A percentile compares a stretch with the other conserved stretches of the same genome.
Evolutionary conservation across 352 stramenopile species (phyloP).

Genomic region (Thraustochytrium sp.): DNA sequence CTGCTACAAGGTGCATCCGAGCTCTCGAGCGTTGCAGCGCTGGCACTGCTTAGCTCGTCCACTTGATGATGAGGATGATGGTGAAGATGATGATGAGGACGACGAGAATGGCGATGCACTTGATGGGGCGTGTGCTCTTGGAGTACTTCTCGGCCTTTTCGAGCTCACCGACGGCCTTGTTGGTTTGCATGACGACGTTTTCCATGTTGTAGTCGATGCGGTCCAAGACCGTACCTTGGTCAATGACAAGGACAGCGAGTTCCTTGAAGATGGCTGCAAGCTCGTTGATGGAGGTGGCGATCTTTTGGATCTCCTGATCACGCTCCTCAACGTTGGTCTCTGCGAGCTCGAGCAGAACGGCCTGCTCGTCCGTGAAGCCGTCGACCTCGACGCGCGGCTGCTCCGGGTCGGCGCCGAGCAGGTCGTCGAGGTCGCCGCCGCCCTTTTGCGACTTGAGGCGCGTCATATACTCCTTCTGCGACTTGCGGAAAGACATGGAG

Average conservation of each 20-base stretch:
- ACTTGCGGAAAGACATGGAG: conserved; percentile 89
- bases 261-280: conserved; percentile 99
- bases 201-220: conserved; percentile 99
- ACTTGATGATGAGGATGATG: conserved; percentile 77
- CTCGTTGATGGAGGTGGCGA: conserved; percentile 98
- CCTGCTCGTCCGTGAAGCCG: conserved; percentile 87
- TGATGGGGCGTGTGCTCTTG: conserved; percentile 92
- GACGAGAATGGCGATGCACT: conserved; percentile 83
- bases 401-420: conserved; percentile 41
- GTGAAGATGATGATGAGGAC: conserved; percentile 87
- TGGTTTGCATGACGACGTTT: conserved; percentile 96
- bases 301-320: conserved; percentile 92
- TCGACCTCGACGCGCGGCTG: conserved; percentile 31
- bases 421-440: conserved; percentile 57
- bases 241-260: conserved; percentile 97
- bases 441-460: conserved; percentile 94
- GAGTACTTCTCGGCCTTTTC: conserved; percentile 97
- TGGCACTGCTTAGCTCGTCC: conserved; percentile 12
- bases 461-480: conserved; percentile 94
- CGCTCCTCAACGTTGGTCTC: conserved; percentile 61
- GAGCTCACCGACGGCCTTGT: conserved; percentile 95
- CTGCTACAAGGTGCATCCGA: too few species aligned
- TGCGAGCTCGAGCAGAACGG: conserved; percentile 92
- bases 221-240: conserved; percentile 99
- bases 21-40: too few species aligned